Evolutionary conservation across 2,329 filamentous ascomycete species (phyloP), one percentile per base, ranked within the genome.

Genomic region (Trichoderma koningii): DNA sequence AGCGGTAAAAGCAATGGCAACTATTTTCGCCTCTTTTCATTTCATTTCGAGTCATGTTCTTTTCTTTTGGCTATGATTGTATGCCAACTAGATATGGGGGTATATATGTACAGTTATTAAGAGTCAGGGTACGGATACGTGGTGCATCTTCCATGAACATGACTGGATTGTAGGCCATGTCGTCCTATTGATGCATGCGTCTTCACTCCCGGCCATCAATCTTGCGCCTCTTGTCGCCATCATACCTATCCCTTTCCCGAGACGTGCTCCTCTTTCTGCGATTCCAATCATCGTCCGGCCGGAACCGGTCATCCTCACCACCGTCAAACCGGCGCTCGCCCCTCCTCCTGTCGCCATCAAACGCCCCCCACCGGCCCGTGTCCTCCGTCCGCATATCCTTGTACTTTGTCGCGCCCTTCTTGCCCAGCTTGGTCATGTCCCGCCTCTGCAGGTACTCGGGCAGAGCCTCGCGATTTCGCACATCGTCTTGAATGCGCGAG

Each of bases 401-500:
- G 78, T 98, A 98, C 76, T 90, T 91, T 7, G 92, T 93, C 30
- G 91, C 87, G 21, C 95, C 94, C 81, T 97, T 97, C 79, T 90
- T 92, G 23, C 95, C 95, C 28, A 99, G 78, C 79, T 93, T 94
- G 15, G 93, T 94, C 89, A 95, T 92, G 77, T 98, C 95, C 64
- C 95, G 83, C 72, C 96, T 87, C 79, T 97, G 93, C 81, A 99
- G 87, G 69, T 93, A 96, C 79, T 96, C 89, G 3, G 95, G 95
- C 71, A 99, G 78, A 1, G 92, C 81, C 71, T 95, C 91, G 52
- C 92, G 88, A 72, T 96, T 92, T 55, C 84, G 83, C 66, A 94
- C 87, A 67, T 97, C 92, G 75, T 98, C 94, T 56, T 85, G 87
- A 70, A 95, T 96, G 57, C 86, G 82, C 2, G 89, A 86, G 15